Evolutionary conservation across 2,329 filamentous ascomycete species (phyloP), one percentile per base, ranked within the genome.

Genomic region (Phyllosticta citribraziliensis): DNA sequence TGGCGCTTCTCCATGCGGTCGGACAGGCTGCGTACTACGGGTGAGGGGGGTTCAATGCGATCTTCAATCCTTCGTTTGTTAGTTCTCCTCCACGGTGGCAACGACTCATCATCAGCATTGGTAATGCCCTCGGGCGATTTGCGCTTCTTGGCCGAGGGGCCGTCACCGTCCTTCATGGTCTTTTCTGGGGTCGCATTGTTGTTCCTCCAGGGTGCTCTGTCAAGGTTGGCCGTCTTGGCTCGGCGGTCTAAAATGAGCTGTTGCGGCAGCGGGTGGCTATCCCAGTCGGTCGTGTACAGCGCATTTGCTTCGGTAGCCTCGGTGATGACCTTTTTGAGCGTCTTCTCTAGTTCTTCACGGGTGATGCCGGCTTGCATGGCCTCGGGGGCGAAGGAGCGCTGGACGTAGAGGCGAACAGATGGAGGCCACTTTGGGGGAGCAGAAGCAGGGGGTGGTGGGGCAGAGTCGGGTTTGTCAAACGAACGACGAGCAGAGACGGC

Each of bases 371-470:
- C 64, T 51, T 79, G 73, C 47, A 68, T 67, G 70, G 91, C 89
- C 62, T 85, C 83, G 25, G 85, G 83, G 57, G 89, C 85, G 72
- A 97, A 97, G 25, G 91, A 92, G 70, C 91, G 86, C 69, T 91
- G 88, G 33, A 97, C 93, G 76, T 97, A 97, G 66, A 82, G 80
- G 67, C 91, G 88, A 63, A 97, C 90, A n/a, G 87, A 84, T 52
- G 84, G 79, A 33, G 91, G 87, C 87, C 91, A 97, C 76, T 65
- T 60, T 5, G 72, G 72, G 56, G 77, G 73, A 65, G 76, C 72
- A 24, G 73, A 67, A 63, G 71, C 52, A 52, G 62, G 57, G n/a
- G 66, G 50, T 67, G 69, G 68, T 35, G 58, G 55, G 33, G 52
- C 55, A 65, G 65, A 65, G 56, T 61, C 64, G 22, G 69, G 67